A percentile compares a stretch with the other conserved stretches of the same genome.
These are phyloP conservation scores for Annulohypoxylon nitens DNA, from an alignment of 495 filamentous ascomycete genomes.

Conservation along the genomic window DNA sequence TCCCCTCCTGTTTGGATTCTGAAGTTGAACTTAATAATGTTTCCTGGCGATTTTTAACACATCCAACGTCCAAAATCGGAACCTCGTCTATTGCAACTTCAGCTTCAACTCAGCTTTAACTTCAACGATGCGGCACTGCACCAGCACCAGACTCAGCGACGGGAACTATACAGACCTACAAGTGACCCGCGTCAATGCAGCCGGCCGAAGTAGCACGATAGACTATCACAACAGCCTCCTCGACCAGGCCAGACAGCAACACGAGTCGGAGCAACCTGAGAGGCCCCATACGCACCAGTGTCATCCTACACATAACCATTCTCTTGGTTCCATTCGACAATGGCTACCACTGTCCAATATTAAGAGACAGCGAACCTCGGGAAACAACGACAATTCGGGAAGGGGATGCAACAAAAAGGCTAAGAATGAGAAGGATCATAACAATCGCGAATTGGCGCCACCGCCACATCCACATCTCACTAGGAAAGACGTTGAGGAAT, in stretches of 20 bases:
- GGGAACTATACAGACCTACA: conserved; percentile 48
- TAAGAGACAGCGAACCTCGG: conserved; percentile 17
- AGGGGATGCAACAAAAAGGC: conserved; percentile 32
- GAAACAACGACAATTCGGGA: conserved; percentile 2
- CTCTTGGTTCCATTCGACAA: conserved; percentile 42
- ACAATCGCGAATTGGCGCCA: conserved; percentile 21
- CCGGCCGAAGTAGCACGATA: conserved; percentile 37
- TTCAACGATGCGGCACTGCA: conserved; percentile 38
- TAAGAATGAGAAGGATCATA: conserved; percentile 39
- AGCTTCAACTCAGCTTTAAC: background rate
- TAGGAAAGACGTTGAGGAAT: conserved; percentile 54
- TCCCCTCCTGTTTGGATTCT: too few relatives aligned
- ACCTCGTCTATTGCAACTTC: conserved; percentile 6
- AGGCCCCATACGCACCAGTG: conserved; percentile 26
- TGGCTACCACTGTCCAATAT: conserved; percentile 39
- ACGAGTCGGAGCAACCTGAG: conserved; percentile 19
- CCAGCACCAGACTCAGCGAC: conserved; percentile 34
- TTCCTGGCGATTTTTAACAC: conserved; percentile 29
- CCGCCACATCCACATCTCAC: conserved; percentile 42
- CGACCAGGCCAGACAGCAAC: conserved; percentile 42
- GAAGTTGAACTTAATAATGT: conserved; percentile 22
- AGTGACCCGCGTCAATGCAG: conserved; percentile 24
- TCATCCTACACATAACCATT: conserved; percentile 29
- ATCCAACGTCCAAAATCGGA: conserved; percentile 7
- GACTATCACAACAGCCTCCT: conserved; percentile 48